Percentiles rank a stretch among this genome's conserved stretches.
Evolutionary conservation across 495 filamentous ascomycete genomes (phyloP).

Genomic region (Aspergillus haitiensis): DNA sequence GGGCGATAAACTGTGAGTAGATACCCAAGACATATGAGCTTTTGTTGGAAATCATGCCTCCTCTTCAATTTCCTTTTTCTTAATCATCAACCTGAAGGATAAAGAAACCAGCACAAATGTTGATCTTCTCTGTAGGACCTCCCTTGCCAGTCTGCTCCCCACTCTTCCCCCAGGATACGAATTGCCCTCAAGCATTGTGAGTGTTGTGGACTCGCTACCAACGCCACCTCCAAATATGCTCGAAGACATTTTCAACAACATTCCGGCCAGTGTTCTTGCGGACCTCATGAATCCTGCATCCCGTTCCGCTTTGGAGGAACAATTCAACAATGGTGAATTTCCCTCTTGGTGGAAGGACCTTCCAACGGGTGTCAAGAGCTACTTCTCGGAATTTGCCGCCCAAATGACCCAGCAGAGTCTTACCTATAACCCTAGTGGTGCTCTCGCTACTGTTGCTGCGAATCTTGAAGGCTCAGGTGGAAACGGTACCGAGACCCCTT

Average conservation of each 20-base stretch:
- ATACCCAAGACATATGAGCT: too few relatives aligned
- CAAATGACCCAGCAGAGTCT: not conserved
- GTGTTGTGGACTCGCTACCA: not conserved
- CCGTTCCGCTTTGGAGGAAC: not conserved
- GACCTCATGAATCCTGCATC: conserved; percentile 5
- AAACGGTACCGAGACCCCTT: not conserved
- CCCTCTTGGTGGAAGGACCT: not conserved
- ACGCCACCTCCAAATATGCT: not conserved
- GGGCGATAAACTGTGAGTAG: not conserved
- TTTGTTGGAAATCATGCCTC: too few relatives aligned
- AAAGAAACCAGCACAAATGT: not conserved
- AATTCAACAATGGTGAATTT: not conserved
- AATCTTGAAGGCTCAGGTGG: not conserved
- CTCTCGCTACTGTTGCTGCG: not conserved
- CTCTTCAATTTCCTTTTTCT: too few relatives aligned
- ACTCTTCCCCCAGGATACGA: not conserved
- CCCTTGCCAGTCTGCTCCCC: not conserved
- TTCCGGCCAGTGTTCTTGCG: not conserved
- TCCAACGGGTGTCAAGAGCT: conserved; percentile 1
- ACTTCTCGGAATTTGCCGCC: conserved; percentile 1
- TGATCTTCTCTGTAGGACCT: not conserved
- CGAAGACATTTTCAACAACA: not conserved
- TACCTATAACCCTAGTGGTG: not conserved
- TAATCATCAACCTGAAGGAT: too few relatives aligned
- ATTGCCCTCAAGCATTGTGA: not conserved